phyloP scores from a whole-genome alignment of 2,329 filamentous ascomycete genomes.

The Thelonectria olida region DNA sequence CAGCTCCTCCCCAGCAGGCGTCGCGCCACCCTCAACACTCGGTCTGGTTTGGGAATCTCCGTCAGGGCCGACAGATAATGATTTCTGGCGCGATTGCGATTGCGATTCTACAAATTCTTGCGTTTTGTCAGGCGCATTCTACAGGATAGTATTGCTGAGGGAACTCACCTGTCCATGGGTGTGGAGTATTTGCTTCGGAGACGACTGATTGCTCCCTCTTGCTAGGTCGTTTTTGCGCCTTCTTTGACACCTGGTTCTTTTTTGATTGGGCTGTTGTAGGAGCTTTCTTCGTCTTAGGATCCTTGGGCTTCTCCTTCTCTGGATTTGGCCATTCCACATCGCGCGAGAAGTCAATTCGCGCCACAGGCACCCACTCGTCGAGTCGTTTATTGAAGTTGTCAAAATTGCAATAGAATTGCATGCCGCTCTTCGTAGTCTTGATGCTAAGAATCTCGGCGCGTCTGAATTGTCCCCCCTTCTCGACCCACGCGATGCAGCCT shows the following conservation, averaged over 20 bases:
- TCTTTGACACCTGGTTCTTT: constrained; percentile 66
- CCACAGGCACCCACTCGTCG: constrained; percentile 86
- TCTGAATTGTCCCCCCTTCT: constrained; percentile 81
- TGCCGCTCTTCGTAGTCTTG: constrained; percentile 85
- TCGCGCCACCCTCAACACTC: constrained; percentile 55
- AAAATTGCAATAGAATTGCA: constrained; percentile 96
- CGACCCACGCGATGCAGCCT: constrained; percentile 69
- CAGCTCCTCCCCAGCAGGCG: constrained; percentile 60
- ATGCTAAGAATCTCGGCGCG: constrained; percentile 98
- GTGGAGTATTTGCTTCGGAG: constrained; percentile 64
- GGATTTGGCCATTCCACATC: constrained; percentile 97
- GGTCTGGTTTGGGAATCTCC: constrained; percentile 55
- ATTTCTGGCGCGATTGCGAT: constrained; percentile 55
- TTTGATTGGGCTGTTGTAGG: constrained; percentile 64
- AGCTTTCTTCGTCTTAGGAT: constrained; percentile 77
- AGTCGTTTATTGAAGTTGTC: constrained; percentile 94
- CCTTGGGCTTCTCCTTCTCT: constrained; percentile 84
- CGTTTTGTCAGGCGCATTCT: background rate
- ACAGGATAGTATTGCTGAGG: background rate
- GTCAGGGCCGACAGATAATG: constrained; percentile 53
- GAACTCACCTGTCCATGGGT: constrained; percentile 56
- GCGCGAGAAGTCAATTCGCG: constrained; percentile 84
- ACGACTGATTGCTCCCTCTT: constrained; percentile 65
- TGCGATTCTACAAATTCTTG: constrained; percentile 61
- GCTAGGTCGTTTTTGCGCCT: constrained; percentile 62